Evolutionary conservation across 2,329 filamentous ascomycete species (phyloP).

Genomic region (Alternaria sp.): DNA sequence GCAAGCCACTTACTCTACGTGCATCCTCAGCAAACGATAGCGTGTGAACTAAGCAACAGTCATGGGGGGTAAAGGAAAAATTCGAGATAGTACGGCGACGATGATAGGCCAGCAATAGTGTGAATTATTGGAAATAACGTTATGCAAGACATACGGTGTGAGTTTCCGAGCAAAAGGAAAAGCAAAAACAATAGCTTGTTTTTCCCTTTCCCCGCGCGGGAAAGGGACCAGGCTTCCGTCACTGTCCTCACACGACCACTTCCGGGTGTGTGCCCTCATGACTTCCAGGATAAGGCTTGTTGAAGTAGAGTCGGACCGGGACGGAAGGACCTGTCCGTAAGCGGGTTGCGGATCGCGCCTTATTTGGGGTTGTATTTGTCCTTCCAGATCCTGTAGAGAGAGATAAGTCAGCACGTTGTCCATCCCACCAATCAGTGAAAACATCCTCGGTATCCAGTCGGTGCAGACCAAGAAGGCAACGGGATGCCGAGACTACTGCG

Average conservation of each 20-base stretch:
- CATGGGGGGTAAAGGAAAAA: background rate
- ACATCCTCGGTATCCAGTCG: slow-evolving; percentile 3
- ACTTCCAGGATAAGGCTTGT: slow-evolving; percentile 1
- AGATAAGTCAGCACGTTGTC: slow-evolving; percentile 37
- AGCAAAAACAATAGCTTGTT: background rate
- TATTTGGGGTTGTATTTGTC: slow-evolving; percentile 79
- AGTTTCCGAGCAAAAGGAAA: background rate
- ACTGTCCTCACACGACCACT: background rate
- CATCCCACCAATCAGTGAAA: background rate
- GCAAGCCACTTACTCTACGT: background rate
- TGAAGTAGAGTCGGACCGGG: slow-evolving; percentile 3
- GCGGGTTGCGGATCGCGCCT: slow-evolving; percentile 6
- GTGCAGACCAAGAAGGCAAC: background rate
- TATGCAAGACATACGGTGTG: background rate
- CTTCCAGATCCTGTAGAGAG: slow-evolving; percentile 85
- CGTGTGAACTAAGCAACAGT: background rate
- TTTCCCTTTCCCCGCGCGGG: background rate
- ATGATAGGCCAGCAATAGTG: background rate
- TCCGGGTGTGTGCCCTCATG: slow-evolving; percentile 2
- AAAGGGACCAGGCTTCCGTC: background rate
- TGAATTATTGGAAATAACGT: slow-evolving; percentile 2
- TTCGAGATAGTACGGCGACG: background rate
- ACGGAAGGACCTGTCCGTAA: background rate
- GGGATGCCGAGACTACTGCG: slow-evolving; percentile 11
- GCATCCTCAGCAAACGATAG: background rate